Evolutionary conservation across 805 yeast species (phyloP).

Genomic region (Nakazawaea molendinolei): DNA sequence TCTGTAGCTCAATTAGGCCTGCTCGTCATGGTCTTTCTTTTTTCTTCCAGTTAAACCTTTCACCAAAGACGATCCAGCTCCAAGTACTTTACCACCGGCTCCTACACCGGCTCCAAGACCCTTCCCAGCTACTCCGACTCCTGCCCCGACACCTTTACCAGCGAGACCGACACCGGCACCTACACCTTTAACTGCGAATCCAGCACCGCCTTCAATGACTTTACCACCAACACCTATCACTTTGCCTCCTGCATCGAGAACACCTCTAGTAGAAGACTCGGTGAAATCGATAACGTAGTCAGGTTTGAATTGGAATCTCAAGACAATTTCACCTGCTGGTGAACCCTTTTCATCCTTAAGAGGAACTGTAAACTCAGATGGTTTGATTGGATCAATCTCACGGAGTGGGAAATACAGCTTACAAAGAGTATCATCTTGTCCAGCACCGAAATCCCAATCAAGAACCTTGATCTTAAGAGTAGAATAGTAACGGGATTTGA

Average conservation of each 20-base stretch:
- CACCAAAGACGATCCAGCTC: slow-evolving; percentile 34
- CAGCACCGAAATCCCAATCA: slow-evolving; percentile 95
- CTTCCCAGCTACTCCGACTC: slow-evolving; percentile 43
- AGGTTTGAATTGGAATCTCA: slow-evolving; percentile 63
- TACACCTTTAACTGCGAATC: slow-evolving; percentile 35
- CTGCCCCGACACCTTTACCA: slow-evolving; percentile 34
- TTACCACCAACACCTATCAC: slow-evolving; percentile 40
- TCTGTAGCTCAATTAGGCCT: too few relatives aligned
- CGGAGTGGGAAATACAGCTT: slow-evolving; percentile 49
- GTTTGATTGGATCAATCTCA: slow-evolving; percentile 41
- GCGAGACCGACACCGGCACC: slow-evolving; percentile 36
- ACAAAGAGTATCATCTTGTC: slow-evolving; percentile 78
- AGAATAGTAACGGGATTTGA: slow-evolving; percentile 59
- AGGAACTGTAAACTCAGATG: slow-evolving; percentile 44
- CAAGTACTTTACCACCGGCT: slow-evolving; percentile 44
- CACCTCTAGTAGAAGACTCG: slow-evolving; percentile 22
- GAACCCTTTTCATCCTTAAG: slow-evolving; percentile 42
- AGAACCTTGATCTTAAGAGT: slow-evolving; percentile 47
- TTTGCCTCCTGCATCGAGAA: slow-evolving; percentile 24
- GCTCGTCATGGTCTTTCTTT: slow-evolving; percentile 4
- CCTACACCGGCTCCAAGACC: slow-evolving; percentile 42
- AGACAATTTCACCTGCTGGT: slow-evolving; percentile 58
- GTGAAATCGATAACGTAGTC: slow-evolving; percentile 50
- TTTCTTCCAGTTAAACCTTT: slow-evolving; percentile 11
- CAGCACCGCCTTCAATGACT: slow-evolving; percentile 25